These are phyloP conservation scores for Chamaecrista fasciculata DNA, from an alignment of 306 rosid species.

Conservation along the genomic window DNA sequence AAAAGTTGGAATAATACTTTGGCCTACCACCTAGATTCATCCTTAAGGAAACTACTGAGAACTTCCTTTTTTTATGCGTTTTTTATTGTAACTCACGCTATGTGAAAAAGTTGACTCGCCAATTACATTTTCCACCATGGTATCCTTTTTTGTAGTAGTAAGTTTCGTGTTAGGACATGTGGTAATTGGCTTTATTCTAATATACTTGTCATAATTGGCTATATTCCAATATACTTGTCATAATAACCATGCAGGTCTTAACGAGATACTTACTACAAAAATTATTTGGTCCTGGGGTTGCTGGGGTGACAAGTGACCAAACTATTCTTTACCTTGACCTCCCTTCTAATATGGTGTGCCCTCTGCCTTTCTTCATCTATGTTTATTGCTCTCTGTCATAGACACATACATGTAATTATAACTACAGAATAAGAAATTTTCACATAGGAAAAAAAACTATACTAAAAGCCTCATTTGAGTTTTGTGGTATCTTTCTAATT, in stretches of 20 bases:
- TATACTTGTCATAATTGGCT: no score
- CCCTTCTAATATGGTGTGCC: constrained; percentile 62
- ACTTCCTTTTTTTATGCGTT: no score
- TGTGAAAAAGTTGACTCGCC: no score
- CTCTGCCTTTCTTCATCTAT: constrained; percentile 5
- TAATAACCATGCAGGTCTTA: constrained; percentile 27
- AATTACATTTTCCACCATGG: no score
- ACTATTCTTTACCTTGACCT: constrained; percentile 54
- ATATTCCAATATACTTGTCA: no score
- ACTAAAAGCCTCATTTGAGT: background rate
- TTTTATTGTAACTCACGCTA: no score
- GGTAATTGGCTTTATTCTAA: background rate
- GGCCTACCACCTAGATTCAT: no score
- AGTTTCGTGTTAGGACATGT: background rate
- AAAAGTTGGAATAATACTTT: no score
- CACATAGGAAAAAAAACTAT: background rate
- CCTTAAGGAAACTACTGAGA: no score
- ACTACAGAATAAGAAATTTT: background rate
- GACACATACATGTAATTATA: no score
- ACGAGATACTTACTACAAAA: constrained; percentile 55
- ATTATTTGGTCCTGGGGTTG: constrained; percentile 49
- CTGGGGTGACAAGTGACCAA: constrained; percentile 40
- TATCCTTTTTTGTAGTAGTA: background rate
- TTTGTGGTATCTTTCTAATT: background rate
- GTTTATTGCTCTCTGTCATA: background rate